Conservation (phyloP, 495 filamentous ascomycete species). For the Lindgomyces ingoldianus region DNA sequence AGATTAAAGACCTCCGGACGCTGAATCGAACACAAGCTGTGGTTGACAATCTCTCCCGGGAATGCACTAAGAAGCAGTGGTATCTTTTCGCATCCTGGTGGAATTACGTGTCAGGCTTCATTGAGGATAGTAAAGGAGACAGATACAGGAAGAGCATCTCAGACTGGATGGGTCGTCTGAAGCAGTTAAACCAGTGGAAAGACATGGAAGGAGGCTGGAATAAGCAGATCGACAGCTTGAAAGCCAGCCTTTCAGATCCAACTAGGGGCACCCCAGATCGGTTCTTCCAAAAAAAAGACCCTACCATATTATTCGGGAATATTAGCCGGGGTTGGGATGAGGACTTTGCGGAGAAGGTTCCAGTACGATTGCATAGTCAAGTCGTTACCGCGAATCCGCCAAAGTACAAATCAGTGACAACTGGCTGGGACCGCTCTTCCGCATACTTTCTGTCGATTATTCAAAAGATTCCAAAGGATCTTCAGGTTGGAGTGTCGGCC, state of each 20-base stretch:
- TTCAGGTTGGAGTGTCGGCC: no score
- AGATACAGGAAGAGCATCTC: neutral
- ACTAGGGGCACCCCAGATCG: neutral
- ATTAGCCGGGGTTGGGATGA: neutral
- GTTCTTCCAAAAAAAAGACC: neutral
- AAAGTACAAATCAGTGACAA: no score
- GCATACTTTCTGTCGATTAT: no score
- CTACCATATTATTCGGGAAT: neutral
- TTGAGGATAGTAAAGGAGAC: neutral
- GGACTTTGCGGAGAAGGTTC: neutral
- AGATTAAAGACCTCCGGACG: neutral
- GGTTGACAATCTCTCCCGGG: neutral
- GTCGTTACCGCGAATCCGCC: no score
- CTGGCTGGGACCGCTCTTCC: no score
- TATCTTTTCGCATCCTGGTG: neutral
- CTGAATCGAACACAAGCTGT: neutral
- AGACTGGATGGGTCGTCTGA: neutral
- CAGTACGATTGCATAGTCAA: neutral
- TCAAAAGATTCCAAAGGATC: no score
- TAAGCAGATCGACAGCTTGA: no score
- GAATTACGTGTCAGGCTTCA: neutral
- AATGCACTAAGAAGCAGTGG: neutral
- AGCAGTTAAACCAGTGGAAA: neutral
- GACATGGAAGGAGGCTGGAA: neutral
- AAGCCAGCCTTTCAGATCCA: neutral